These are phyloP conservation scores for Medicago arabica DNA, from an alignment of 306 rosid species.

Conservation along the genomic window DNA sequence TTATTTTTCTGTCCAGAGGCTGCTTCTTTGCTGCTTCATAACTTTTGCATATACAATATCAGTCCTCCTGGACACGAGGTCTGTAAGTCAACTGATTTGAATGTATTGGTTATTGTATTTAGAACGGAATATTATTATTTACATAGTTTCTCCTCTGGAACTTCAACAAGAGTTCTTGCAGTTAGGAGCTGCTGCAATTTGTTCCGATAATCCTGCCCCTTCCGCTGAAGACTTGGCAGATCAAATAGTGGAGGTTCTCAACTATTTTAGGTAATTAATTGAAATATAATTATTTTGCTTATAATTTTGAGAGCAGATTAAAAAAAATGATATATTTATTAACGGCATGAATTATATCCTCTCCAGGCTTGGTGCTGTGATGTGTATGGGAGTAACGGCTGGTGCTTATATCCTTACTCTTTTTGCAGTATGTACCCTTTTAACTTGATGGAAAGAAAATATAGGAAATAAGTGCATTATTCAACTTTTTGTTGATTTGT, in stretches of 20 bases:
- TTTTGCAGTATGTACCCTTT: slow-evolving; percentile 80
- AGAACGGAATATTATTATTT: slow-evolving; percentile 55
- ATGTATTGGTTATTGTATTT: slow-evolving; percentile 23
- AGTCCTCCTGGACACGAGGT: slow-evolving; percentile 99
- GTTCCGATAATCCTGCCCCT: slow-evolving; percentile 65
- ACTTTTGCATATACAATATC: slow-evolving; percentile 93
- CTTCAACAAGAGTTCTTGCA: slow-evolving; percentile 86
- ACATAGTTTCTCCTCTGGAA: slow-evolving; percentile 69
- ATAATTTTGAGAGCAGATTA: slow-evolving; percentile 23
- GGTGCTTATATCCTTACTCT: slow-evolving; percentile 93
- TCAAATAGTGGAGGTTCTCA: slow-evolving; percentile 86
- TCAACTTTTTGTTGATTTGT: neutral
- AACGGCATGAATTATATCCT: slow-evolving; percentile 28
- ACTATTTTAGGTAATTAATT: slow-evolving; percentile 77
- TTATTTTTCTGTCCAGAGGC: slow-evolving; percentile 92
- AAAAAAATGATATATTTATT: too few relatives aligned
- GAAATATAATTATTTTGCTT: neutral
- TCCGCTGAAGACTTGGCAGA: slow-evolving; percentile 91
- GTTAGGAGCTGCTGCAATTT: slow-evolving; percentile 93
- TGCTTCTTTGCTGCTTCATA: slow-evolving; percentile 93
- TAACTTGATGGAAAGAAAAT: slow-evolving; percentile 13
- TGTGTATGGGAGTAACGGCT: slow-evolving; percentile 99
- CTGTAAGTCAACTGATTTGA: slow-evolving; percentile 52
- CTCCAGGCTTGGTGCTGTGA: slow-evolving; percentile 93
- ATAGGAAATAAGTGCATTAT: slow-evolving; percentile 6